Evolutionary conservation across 1,284 basidiomycete species (phyloP).

Genomic region (Apiotrichum montevideense): DNA sequence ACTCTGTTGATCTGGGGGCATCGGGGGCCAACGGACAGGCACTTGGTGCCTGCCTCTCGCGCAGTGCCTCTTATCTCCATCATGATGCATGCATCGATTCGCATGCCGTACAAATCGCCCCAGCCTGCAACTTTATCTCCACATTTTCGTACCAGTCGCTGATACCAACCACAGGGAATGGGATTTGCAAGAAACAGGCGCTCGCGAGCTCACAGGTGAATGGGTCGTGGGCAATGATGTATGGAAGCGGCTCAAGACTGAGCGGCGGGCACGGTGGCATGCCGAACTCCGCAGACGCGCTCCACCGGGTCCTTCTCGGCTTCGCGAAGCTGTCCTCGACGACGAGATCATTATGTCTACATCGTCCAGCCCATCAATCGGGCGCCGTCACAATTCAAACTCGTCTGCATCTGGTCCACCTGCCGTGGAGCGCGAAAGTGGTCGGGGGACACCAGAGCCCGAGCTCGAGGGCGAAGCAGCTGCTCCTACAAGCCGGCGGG

Average conservation of each 20-base stretch:
- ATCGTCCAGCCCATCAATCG: neutral
- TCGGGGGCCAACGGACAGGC: no score
- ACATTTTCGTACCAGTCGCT: no score
- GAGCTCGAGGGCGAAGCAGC: conserved; percentile 21
- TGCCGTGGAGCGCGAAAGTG: neutral
- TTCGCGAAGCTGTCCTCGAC: conserved; percentile 5
- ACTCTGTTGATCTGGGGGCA: no score
- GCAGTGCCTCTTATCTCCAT: no score
- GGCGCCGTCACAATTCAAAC: neutral
- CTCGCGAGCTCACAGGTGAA: conserved; percentile 80
- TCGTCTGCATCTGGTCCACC: neutral
- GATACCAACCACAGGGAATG: conserved; percentile 49
- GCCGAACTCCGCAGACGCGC: conserved; percentile 12
- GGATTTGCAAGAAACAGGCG: conserved; percentile 70
- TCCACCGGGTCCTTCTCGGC: conserved; percentile 8
- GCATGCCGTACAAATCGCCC: no score
- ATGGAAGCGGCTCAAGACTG: conserved; percentile 79
- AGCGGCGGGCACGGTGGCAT: conserved; percentile 57
- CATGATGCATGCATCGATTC: no score
- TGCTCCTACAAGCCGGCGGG: conserved; percentile 48
- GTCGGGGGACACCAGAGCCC: conserved; percentile 14
- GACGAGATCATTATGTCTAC: neutral
- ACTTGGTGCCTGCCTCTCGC: no score
- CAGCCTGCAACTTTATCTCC: no score
- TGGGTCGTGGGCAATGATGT: conserved; percentile 91